Base-by-base conservation (phyloP, 2,329 filamentous ascomycete species). In the Achaetomium macrosporum region DNA sequence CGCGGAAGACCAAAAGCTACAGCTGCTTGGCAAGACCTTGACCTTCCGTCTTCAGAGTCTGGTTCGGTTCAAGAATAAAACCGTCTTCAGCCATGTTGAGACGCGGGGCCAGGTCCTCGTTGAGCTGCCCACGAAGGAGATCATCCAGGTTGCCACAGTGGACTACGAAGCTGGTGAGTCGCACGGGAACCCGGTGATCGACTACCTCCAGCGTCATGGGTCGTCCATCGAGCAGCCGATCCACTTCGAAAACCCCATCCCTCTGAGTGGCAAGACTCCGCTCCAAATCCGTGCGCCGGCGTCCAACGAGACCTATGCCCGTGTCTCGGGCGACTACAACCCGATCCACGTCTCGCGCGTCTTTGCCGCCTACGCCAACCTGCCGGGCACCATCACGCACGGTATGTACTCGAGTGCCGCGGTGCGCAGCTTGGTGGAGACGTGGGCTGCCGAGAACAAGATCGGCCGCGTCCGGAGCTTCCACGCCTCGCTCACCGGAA, bases 371-470 rank as follows among this genome's bases (percentile, higher is more conserved):
- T 99, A 97, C 65, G 95, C 93, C 68, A 93, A 91, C 69, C 79
- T 99, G 15, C 91, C 91, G 1, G 95, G 93, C 46, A 99, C 93
- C 42, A 99, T 99, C 66, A 99, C 93, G 1, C 93, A 99, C 68
- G 93, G 93, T 68, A 99, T 99, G 93, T 99, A 97, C 78, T 95
- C 92, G 1, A 97, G 92, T 71, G 93, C 93, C 60, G 89, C 93
- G 36, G 93, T 99, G 29, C 87, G 95, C 65, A 95, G 90, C 68
- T 77, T 99, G 49, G 91, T 99, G 7, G 93, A 99, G 78, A 99
- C 90, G 0, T 99, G 93, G 93, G 93, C 95, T 48, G 93, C 92
- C 0, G 95, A 99, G 76, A 99, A 99, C 78, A 93, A 99, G 68
- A 85, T 97, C 64, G 92, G 93, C 42, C 92, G 93, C 64, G 92